A percentile compares a stretch with the other conserved stretches of the same genome.
Conservation (phyloP, 306 rosid species). For the Coriaria nepalensis region DNA sequence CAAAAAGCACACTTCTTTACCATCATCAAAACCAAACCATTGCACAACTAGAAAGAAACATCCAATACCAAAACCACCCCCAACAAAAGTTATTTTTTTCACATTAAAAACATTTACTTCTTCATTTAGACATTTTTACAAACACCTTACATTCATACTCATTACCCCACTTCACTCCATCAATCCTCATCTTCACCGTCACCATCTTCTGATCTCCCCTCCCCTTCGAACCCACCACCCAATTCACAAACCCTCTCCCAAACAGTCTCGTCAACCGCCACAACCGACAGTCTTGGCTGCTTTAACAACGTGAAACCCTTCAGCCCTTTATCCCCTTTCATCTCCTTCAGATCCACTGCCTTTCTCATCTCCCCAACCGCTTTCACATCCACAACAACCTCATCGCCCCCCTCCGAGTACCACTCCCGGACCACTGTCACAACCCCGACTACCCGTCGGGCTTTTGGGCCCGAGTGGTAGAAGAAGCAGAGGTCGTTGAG, state of each 20-base stretch:
- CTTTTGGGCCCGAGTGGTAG: slow-evolving; percentile 69
- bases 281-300: slow-evolving; percentile 72
- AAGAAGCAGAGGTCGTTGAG: slow-evolving; percentile 61
- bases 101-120: no score
- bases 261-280: slow-evolving; percentile 34
- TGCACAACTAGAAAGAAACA: no score
- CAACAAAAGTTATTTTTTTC: not conserved
- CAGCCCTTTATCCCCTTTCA: slow-evolving; percentile 38
- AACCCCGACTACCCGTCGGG: slow-evolving; percentile 72
- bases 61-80: no score
- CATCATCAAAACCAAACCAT: no score
- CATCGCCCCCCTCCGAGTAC: slow-evolving; percentile 26
- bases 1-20: no score
- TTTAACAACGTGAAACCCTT: slow-evolving; percentile 43
- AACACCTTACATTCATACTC: slow-evolving; percentile 4
- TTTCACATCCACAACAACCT: slow-evolving; percentile 51
- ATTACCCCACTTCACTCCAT: not conserved
- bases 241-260: slow-evolving; percentile 49
- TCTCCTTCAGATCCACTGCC: slow-evolving; percentile 57
- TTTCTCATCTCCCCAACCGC: slow-evolving; percentile 72
- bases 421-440: slow-evolving; percentile 48
- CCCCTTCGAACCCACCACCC: slow-evolving; percentile 73
- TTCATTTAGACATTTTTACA: slow-evolving; percentile 2
- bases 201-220: no score
- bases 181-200: slow-evolving; percentile 1